Percentiles rank a stretch among this genome's conserved stretches.
Evolutionary conservation across 2,329 filamentous ascomycete species (phyloP).

Genomic region (Onygenales sp.): DNA sequence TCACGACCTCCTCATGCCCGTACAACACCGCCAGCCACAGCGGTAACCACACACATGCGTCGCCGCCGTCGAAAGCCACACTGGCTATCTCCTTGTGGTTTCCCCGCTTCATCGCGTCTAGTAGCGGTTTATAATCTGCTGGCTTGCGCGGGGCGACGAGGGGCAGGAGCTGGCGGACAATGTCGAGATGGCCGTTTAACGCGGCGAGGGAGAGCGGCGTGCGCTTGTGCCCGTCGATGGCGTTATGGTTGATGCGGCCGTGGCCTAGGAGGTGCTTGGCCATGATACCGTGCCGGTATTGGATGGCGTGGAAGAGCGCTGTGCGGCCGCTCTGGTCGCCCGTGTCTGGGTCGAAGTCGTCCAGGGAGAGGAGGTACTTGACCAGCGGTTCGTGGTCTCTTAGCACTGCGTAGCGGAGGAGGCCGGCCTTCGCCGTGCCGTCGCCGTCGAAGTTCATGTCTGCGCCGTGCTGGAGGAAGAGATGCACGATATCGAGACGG

Average conservation of each 20-base stretch:
- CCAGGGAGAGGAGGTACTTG: neutral
- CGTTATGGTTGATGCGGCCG: neutral
- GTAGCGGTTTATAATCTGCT: neutral
- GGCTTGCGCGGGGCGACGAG: neutral
- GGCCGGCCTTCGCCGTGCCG: neutral
- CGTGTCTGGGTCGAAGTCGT: neutral
- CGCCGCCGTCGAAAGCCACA: neutral
- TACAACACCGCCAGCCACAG: neutral
- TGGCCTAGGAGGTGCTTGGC: neutral
- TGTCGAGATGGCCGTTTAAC: neutral
- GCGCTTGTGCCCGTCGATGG: neutral
- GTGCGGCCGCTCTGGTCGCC: neutral
- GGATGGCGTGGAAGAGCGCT: neutral
- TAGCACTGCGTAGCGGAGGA: too few relatives aligned
- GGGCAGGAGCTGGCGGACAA: neutral
- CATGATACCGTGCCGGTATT: neutral
- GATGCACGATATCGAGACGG: neutral
- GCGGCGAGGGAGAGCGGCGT: neutral
- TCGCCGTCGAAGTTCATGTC: neutral
- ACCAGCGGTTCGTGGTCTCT: neutral
- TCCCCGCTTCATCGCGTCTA: neutral
- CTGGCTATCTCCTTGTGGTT: neutral
- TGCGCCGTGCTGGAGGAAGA: neutral
- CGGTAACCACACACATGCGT: neutral
- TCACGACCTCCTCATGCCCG: neutral